phyloP scores from a whole-genome alignment of 352 stramenopile species.

The Globisporangium yorkense region DNA sequence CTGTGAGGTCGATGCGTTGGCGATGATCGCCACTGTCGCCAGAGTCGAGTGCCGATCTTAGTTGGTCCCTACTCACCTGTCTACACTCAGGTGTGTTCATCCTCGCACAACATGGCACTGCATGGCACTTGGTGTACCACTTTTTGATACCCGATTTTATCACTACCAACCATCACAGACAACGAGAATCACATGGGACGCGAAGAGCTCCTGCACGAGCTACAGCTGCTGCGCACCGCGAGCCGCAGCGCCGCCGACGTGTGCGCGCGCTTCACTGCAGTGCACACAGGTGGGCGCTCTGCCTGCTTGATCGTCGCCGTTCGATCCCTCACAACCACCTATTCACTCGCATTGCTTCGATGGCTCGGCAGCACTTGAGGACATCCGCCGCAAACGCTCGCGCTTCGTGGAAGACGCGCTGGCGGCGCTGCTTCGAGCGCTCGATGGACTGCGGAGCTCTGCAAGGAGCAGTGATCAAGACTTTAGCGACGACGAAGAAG shows the following conservation, averaged over 20 bases:
- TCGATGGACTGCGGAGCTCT: slow-evolving; percentile 11
- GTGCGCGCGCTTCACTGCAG: slow-evolving; percentile 1
- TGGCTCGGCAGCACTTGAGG: slow-evolving; percentile 27
- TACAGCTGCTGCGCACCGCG: slow-evolving; percentile 11
- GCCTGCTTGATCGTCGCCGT: not conserved
- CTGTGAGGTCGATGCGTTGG: no score
- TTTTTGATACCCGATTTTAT: not conserved
- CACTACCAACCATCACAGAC: not conserved
- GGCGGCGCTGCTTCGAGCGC: slow-evolving; percentile 32
- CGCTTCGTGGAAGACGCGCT: slow-evolving; percentile 65
- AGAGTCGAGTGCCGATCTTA: no score
- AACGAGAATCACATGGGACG: slow-evolving; percentile 7
- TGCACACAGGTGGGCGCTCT: slow-evolving; percentile 3
- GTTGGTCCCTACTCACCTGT: no score
- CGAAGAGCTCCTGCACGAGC: slow-evolving; percentile 10
- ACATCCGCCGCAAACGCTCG: slow-evolving; percentile 59
- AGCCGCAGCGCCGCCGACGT: not conserved
- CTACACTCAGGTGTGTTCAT: no score
- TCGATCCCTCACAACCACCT: not conserved
- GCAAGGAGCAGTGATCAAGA: not conserved
- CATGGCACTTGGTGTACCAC: no score
- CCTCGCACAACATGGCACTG: no score
- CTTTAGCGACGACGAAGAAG: not conserved
- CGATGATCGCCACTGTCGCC: no score
- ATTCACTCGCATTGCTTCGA: not conserved